phyloP scores from a whole-genome alignment of 768 basidiomycete genomes.

The Crucibulum laeve region DNA sequence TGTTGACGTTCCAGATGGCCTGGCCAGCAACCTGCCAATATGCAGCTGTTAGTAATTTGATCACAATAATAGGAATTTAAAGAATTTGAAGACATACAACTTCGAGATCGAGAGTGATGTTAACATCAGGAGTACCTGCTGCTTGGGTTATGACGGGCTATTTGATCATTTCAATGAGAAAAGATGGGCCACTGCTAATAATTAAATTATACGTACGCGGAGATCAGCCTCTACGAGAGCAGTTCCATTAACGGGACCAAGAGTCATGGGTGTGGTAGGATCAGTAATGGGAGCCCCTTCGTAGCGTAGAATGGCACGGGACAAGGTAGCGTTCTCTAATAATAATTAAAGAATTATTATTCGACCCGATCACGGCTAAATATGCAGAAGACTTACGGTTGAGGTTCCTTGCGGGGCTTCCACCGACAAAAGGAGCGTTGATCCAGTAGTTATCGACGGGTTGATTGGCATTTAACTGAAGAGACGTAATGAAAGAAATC shows the following conservation, averaged over 20 bases:
- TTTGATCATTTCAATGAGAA: constrained; percentile 4
- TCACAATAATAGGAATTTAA: neutral
- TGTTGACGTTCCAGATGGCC: constrained; percentile 27
- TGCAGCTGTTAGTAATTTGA: neutral
- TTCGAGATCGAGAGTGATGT: constrained; percentile 11
- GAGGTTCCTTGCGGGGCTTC: constrained; percentile 22
- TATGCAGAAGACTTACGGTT: constrained; percentile 24
- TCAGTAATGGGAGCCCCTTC: constrained; percentile 26
- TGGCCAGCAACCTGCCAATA: constrained; percentile 9
- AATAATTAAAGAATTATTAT: neutral
- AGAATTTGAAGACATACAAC: constrained; percentile 3
- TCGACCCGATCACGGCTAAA: neutral
- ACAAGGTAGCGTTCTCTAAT: constrained; percentile 11
- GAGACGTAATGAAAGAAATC: neutral
- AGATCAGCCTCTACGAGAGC: constrained; percentile 18
- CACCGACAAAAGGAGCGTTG: constrained; percentile 28
- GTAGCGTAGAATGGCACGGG: constrained; percentile 33
- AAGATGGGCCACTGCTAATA: too few relatives aligned
- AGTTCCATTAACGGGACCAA: constrained; percentile 12
- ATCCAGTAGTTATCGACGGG: constrained; percentile 45
- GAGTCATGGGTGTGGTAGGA: constrained; percentile 20
- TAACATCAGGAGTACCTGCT: constrained; percentile 13
- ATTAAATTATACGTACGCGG: neutral
- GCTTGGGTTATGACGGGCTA: too few relatives aligned
- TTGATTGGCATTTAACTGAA: constrained; percentile 32